Evolutionary conservation across 164 flowering plant species (phyloP).

Genomic region (Chloranthus sessilifolius): DNA sequence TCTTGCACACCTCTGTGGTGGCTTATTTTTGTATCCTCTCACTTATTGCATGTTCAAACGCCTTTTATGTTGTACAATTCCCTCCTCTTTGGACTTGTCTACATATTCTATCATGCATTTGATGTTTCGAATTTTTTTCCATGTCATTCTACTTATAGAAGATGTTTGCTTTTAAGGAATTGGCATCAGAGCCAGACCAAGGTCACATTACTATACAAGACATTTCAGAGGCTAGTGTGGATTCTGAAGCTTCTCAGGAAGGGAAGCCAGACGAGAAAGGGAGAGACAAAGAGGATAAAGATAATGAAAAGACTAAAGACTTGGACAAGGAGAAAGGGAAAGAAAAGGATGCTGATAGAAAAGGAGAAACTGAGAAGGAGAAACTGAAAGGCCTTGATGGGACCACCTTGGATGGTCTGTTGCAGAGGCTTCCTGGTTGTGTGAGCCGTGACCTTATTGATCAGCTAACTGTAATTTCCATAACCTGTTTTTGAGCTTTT

Average conservation of each 20-base stretch:
- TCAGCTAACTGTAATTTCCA: constrained; percentile 68
- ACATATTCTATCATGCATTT: background rate
- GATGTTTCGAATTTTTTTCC: background rate
- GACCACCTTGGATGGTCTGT: constrained; percentile 70
- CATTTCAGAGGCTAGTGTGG: constrained; percentile 36
- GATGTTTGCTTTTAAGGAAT: constrained; percentile 39
- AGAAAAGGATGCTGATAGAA: constrained; percentile 67
- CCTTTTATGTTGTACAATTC: too few species aligned
- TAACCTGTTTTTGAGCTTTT: constrained; percentile 7
- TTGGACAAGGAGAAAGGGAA: constrained; percentile 69
- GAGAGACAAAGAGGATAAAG: constrained; percentile 72
- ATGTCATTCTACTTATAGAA: constrained; percentile 10
- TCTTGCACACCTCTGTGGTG: too few species aligned
- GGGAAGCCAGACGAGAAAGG: constrained; percentile 58
- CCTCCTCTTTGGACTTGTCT: too few species aligned
- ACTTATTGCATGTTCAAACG: too few species aligned
- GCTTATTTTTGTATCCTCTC: too few species aligned
- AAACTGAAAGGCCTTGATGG: constrained; percentile 80
- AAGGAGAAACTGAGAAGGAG: constrained; percentile 80
- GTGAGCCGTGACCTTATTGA: constrained; percentile 98
- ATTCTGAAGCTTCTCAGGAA: constrained; percentile 42
- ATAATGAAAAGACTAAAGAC: constrained; percentile 60
- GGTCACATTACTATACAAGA: constrained; percentile 43
- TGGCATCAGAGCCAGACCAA: constrained; percentile 54
- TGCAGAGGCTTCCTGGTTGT: constrained; percentile 94